Base-by-base conservation (phyloP, 441 rosid genomes). In the Cnidoscolus chayamansa region DNA sequence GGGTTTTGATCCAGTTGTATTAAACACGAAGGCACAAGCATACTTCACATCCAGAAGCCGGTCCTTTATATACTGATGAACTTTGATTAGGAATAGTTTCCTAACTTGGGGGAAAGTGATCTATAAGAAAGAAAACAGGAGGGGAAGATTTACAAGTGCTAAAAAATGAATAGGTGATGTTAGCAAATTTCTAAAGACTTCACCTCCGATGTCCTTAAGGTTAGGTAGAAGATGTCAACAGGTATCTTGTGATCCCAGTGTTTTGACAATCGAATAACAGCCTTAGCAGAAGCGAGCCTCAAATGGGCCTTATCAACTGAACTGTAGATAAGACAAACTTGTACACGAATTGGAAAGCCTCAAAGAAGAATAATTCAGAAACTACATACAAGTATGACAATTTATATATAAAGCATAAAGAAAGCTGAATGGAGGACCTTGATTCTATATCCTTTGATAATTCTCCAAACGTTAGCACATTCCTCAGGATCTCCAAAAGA, bases 211-310 rank as follows among this genome's bases (percentile, higher is more conserved):
- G 79, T 83, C 84, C 77, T 90, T 65, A 96, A 51, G 9, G 94
- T 89, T 80, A 90, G 82, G 82, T 94, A 88, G 78, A 92, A 91
- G 61, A 90, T 54, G 74, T 92, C 98, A 76, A 90, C 70, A 43
- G 99, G 89, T 79, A 94, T 90, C 83, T 87, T 92, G 67, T 94
- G 85, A 63, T 96, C 97, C 99, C 99, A 96, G 67, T 84, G 90
- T 81, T 83, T 91, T 58, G 98, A 86, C 60, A 96, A 80, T 60
- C 97, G 98, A 84, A 96, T 91, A 82, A 92, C 85, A 31, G 96
- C 97, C 87, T 92, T 94, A 16, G 98, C 98, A 79, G 97, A 84
- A 81, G 98, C 94, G 81, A 96, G 90, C 87, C 83, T 89, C 84
- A 96, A 76, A 81, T 96, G 98, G 65, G 97, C 91, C 85, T 89